phyloP scores from a whole-genome alignment of 768 basidiomycete species.

The Royoungia palumana region DNA sequence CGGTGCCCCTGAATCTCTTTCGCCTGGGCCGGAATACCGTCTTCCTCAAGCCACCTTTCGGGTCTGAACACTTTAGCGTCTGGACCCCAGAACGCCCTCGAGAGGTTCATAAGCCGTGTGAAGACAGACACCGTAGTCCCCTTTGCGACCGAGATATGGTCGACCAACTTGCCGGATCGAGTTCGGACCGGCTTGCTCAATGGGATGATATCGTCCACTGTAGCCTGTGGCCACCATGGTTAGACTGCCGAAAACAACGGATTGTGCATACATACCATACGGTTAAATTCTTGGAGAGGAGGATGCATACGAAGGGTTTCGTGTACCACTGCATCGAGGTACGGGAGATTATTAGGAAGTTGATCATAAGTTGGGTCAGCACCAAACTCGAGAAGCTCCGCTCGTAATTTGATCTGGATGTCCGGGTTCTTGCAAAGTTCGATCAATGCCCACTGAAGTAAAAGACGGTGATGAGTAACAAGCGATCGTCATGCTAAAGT shows the following conservation, averaged over 20 bases:
- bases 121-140: constrained; percentile 44
- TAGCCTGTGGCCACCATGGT: constrained; percentile 32
- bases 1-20: constrained; percentile 47
- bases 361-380: constrained; percentile 55
- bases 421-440: constrained; percentile 47
- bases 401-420: constrained; percentile 46
- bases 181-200: constrained; percentile 45
- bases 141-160: constrained; percentile 42
- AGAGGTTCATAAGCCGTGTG: constrained; percentile 45
- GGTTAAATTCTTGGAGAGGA: constrained; percentile 28
- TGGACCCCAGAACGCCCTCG: constrained; percentile 55
- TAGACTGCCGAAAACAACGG: not conserved
- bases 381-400: constrained; percentile 45
- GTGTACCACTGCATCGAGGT: constrained; percentile 50
- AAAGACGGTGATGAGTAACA: not conserved
- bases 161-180: constrained; percentile 35
- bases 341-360: constrained; percentile 47
- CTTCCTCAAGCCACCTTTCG: constrained; percentile 53
- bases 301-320: constrained; percentile 47
- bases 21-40: constrained; percentile 24
- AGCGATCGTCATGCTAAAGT: not conserved
- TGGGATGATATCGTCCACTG: constrained; percentile 55
- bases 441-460: constrained; percentile 48
- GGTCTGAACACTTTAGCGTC: constrained; percentile 57
- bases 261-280: constrained; percentile 6